Conservation (phyloP, 1,139 yeast species). For the Taphrina deformans region DNA sequence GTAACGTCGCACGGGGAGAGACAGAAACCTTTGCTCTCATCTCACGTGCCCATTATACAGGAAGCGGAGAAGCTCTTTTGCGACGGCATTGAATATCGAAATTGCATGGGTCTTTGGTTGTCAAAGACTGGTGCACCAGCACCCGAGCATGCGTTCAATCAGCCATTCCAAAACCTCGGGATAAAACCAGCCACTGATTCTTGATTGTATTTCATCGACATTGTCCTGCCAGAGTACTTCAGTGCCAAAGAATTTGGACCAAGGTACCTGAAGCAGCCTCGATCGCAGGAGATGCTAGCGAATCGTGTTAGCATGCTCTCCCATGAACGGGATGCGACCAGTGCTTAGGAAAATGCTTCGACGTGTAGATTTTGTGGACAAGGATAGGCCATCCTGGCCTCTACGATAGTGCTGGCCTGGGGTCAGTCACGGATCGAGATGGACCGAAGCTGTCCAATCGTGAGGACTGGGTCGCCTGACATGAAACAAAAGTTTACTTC, state of each 20-base stretch:
- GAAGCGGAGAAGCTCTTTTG: neutral
- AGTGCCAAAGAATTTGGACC: too few relatives aligned
- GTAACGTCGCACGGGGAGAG: too few relatives aligned
- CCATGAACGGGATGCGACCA: too few relatives aligned
- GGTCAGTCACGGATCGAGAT: neutral
- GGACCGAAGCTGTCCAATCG: neutral
- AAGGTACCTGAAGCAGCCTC: too few relatives aligned
- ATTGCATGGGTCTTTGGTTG: slow-evolving; percentile 27
- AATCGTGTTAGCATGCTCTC: too few relatives aligned
- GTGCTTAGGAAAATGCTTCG: too few relatives aligned
- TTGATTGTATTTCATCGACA: too few relatives aligned
- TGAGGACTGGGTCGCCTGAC: neutral
- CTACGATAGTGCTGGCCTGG: too few relatives aligned
- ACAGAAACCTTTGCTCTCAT: neutral
- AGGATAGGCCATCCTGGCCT: too few relatives aligned
- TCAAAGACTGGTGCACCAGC: neutral
- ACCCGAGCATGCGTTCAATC: slow-evolving; percentile 3
- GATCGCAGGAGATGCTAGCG: too few relatives aligned
- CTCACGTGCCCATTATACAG: slow-evolving; percentile 6
- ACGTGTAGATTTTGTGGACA: too few relatives aligned
- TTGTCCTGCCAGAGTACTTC: too few relatives aligned
- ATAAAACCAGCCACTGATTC: neutral
- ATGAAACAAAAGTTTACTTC: neutral
- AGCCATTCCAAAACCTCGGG: neutral
- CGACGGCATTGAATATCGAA: slow-evolving; percentile 18